Base-by-base conservation (phyloP, 768 basidiomycete species). In the Panellus pusillus region DNA sequence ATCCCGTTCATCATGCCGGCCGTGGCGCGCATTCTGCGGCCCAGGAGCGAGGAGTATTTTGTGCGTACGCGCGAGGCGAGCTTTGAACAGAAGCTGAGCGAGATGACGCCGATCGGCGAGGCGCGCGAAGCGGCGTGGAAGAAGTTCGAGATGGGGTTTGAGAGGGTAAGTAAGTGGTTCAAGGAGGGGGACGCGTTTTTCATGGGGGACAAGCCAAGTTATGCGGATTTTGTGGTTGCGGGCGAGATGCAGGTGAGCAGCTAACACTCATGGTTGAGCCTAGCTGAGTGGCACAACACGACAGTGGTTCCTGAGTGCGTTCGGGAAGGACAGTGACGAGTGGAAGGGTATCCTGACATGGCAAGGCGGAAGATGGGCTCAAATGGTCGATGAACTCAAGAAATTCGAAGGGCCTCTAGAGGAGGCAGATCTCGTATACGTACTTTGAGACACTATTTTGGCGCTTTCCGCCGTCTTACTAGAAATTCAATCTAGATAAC, bases 331-430 rank as follows among this genome's bases (percentile, higher is more conserved):
- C 2, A 64, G 63, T n/a, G 58, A 63, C 39, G 60, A 61, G 51
- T 77, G 74, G 75, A 56, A 58, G 29, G 63, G 65, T 5, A 52
- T 73, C 0, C 52, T 57, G 35, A 57, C 58, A 4, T 76, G 72
- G 72, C 64, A 78, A 46, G 60, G 56, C n/a, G 75, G 75, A 9
- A 60, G 65, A 29, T 77, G 42, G 77, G 68, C 53, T 8, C 63
- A 62, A 18, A 61, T 72, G 36, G 41, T 71, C 37, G 58, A 62
- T 12, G 54, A 57, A 14, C 57, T 76, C 35, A 59, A 67, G 31
- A 61, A 65, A 32, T 75, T 71, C 43, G 66, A 68, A n/a, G 52
- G 44, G 9, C 31, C 31, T 18, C 31, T 28, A 1, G 44, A 46
- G 41, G 14, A 43, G 19, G 32, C 24, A 24, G 24, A 24, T 24